Evolutionary conservation across 441 rosid genomes (phyloP).

Genomic region (Syzygium syzygioides): DNA sequence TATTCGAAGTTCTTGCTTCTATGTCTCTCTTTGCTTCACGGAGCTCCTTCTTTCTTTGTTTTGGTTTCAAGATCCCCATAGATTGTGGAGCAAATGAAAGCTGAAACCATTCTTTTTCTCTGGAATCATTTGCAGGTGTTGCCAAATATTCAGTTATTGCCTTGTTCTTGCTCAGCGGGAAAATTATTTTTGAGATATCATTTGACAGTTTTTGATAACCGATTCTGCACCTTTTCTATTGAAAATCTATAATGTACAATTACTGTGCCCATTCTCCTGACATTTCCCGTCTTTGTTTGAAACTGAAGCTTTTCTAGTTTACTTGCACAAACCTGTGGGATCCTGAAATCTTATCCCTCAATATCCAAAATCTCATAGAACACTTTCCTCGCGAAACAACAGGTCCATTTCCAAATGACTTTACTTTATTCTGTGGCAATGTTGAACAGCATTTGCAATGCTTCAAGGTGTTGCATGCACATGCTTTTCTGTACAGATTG

Average conservation of each 20-base stretch:
- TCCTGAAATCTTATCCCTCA: background rate
- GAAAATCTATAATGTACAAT: background rate
- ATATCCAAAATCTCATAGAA: background rate
- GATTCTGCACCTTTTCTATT: background rate
- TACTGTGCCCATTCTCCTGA: background rate
- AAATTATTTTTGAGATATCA: background rate
- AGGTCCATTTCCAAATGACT: background rate
- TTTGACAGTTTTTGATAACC: background rate
- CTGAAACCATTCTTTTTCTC: background rate
- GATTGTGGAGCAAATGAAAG: background rate
- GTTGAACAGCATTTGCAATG: background rate
- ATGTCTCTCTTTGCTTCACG: background rate
- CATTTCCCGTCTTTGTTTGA: background rate
- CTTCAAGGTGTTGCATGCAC: background rate
- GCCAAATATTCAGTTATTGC: background rate
- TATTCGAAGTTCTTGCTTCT: background rate
- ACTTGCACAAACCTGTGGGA: background rate
- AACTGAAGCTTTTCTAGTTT: background rate
- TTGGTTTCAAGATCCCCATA: background rate
- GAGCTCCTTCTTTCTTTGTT: background rate
- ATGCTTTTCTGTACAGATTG: background rate
- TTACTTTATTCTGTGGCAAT: background rate
- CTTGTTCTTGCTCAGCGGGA: background rate
- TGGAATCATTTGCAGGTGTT: background rate
- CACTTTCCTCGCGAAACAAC: background rate